Evolutionary conservation across 495 filamentous ascomycete species (phyloP).

Genomic region (Aspergillus cavernicola): DNA sequence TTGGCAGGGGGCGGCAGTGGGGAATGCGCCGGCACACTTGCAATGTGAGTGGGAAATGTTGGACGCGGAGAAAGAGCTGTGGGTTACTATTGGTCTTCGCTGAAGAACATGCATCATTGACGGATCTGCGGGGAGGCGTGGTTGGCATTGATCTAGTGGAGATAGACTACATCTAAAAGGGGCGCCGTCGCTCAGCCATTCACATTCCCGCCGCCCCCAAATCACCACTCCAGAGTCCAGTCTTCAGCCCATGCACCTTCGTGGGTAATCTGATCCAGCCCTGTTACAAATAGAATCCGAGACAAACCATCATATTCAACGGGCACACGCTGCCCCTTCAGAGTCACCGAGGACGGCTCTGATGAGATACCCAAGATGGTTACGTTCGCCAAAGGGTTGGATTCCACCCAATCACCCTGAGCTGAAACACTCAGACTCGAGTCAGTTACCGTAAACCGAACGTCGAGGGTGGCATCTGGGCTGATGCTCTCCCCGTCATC

Average conservation of each 20-base stretch:
- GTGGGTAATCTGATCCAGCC: constrained; percentile 45
- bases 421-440: constrained; percentile 44
- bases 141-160: not conserved
- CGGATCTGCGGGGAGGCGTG: not conserved
- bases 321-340: constrained; percentile 48
- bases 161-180: not conserved
- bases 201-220: not conserved
- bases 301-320: constrained; percentile 49
- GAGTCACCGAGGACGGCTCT: constrained; percentile 38
- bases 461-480: constrained; percentile 53
- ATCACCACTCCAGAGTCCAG: constrained; percentile 58
- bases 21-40: not conserved
- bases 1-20: not conserved
- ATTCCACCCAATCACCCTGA: constrained; percentile 55
- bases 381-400: constrained; percentile 59
- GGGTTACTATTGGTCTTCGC: not conserved
- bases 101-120: no score
- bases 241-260: constrained; percentile 53
- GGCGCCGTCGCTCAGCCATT: no score
- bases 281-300: constrained; percentile 46
- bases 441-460: constrained; percentile 52
- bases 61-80: not conserved
- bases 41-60: not conserved
- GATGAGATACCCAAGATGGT: constrained; percentile 61
- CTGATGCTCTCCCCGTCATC: constrained; percentile 77